A percentile compares a stretch with the other conserved stretches of the same genome.
phyloP scores from a whole-genome alignment of 192 early-diverging fungal genomes.

The Obelidium mucronatum region DNA sequence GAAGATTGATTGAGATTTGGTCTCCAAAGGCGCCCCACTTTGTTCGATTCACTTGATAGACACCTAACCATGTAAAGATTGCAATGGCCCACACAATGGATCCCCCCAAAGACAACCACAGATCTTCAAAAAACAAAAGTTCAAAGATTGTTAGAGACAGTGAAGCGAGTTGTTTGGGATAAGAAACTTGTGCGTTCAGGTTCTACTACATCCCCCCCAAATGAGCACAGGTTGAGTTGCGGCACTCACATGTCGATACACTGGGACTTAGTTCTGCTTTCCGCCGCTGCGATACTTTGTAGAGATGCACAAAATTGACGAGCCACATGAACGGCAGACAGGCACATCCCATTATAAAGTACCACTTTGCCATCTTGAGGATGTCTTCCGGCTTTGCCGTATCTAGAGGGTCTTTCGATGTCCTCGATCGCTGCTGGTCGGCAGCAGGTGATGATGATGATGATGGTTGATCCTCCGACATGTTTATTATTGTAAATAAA shows the following conservation, averaged over 20 bases:
- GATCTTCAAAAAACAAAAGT: slow-evolving; percentile 45
- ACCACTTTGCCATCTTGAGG: slow-evolving; percentile 62
- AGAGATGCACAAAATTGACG: slow-evolving; percentile 74
- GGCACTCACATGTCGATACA: slow-evolving; percentile 63
- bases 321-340: slow-evolving; percentile 71
- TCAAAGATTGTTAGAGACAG: neutral
- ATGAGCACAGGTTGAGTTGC: neutral
- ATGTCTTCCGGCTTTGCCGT: slow-evolving; percentile 62
- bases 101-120: slow-evolving; percentile 60
- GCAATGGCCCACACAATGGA: slow-evolving; percentile 56
- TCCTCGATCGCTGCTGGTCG: neutral
- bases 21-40: slow-evolving; percentile 68
- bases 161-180: neutral
- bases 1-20: slow-evolving; percentile 41
- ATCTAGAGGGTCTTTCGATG: slow-evolving; percentile 34
- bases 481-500: no score
- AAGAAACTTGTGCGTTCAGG: neutral
- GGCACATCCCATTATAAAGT: slow-evolving; percentile 58
- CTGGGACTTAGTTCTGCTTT: slow-evolving; percentile 51
- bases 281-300: slow-evolving; percentile 55
- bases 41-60: slow-evolving; percentile 67
- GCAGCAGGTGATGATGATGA: neutral
- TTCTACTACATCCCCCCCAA: neutral
- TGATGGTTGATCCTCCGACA: no score
- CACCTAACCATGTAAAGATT: slow-evolving; percentile 62